Evolutionary conservation across 371 early-diverging fungal species (phyloP).

Genomic region (Entomophthora muscae): DNA sequence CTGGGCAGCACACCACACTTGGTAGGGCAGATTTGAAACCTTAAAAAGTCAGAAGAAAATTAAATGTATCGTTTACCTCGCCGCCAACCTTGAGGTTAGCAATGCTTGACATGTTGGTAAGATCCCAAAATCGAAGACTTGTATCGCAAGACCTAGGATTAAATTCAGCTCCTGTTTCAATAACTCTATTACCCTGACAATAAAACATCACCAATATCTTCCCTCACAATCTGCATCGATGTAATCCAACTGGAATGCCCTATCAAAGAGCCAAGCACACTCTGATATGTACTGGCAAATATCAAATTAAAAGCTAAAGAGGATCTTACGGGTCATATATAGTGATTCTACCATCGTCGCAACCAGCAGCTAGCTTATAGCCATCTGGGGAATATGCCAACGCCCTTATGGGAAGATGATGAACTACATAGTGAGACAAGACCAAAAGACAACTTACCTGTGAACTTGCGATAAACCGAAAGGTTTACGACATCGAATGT

Average conservation of each 20-base stretch:
- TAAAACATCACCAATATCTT: neutral
- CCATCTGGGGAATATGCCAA: conserved; percentile 2
- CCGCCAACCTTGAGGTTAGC: neutral
- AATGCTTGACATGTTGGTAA: neutral
- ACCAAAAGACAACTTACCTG: neutral
- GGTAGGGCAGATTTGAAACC: neutral
- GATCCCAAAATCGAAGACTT: conserved; percentile 4
- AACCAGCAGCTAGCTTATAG: neutral
- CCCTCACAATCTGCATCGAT: neutral
- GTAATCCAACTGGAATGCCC: conserved; percentile 5
- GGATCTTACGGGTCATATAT: conserved; percentile 3
- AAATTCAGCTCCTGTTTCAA: neutral
- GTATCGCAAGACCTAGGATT: conserved; percentile 7
- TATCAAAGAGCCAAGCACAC: neutral
- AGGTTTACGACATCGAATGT: neutral
- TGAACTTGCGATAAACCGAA: conserved; percentile 1
- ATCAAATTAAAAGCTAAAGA: neutral
- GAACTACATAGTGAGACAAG: neutral
- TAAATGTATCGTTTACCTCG: neutral
- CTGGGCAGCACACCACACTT: conserved; percentile 2
- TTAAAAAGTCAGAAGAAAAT: neutral
- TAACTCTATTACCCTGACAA: neutral
- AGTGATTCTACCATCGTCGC: conserved; percentile 6
- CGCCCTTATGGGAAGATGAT: neutral
- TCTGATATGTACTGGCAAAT: neutral